Conservation (phyloP, 495 filamentous ascomycete genomes). For the Lophiostoma macrostomum region DNA sequence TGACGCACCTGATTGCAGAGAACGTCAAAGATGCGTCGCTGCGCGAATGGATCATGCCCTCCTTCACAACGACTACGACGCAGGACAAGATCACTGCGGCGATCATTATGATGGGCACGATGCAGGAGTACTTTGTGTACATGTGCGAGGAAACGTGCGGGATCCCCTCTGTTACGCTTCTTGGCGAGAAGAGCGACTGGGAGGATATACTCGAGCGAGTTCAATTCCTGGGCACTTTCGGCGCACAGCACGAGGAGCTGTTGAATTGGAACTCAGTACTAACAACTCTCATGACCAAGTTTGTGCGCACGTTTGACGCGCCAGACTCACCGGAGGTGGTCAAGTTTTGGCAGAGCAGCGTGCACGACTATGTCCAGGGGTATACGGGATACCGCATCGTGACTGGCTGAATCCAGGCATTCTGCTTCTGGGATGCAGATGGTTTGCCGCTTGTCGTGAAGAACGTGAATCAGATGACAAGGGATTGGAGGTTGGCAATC, state of each 20-base stretch:
- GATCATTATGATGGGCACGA: slow-evolving; percentile 45
- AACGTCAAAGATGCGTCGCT: slow-evolving; percentile 42
- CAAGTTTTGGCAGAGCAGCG: slow-evolving; percentile 30
- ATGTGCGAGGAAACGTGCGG: slow-evolving; percentile 39
- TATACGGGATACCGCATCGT: background rate
- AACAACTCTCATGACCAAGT: slow-evolving; percentile 14
- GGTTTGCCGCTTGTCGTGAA: too few relatives aligned
- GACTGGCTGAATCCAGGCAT: slow-evolving; percentile 24
- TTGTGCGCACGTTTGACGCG: slow-evolving; percentile 27
- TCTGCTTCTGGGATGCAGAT: slow-evolving; percentile 22
- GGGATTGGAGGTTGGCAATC: too few relatives aligned
- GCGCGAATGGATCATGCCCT: slow-evolving; percentile 44
- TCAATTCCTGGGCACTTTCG: slow-evolving; percentile 42
- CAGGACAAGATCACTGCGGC: slow-evolving; percentile 39
- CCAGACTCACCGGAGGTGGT: background rate
- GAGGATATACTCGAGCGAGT: slow-evolving; percentile 37
- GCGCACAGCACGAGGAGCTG: slow-evolving; percentile 45
- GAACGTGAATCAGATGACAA: too few relatives aligned
- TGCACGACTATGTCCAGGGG: background rate
- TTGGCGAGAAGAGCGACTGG: slow-evolving; percentile 48
- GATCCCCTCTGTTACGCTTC: slow-evolving; percentile 50
- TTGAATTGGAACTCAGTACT: slow-evolving; percentile 10
- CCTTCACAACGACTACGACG: slow-evolving; percentile 45
- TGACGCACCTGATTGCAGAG: slow-evolving; percentile 39
- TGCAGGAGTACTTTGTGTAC: slow-evolving; percentile 46